These are phyloP conservation scores for Nannizziopsis barbatae DNA, from an alignment of 2,329 filamentous ascomycete genomes.

Conservation along the genomic window DNA sequence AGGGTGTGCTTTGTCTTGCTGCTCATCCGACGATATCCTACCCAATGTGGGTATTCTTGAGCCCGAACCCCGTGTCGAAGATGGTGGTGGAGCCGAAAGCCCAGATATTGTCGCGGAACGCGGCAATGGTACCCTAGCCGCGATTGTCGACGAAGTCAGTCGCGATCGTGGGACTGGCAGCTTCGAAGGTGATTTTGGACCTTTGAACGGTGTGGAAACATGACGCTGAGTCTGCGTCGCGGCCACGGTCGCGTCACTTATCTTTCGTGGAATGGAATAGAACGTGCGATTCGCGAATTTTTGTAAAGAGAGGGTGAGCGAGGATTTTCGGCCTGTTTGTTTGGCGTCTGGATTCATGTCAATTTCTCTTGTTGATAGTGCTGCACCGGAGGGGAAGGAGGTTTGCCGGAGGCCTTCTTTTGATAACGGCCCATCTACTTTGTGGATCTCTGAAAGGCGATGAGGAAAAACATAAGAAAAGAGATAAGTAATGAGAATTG, in stretches of 20 bases:
- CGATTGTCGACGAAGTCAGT: neutral
- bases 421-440: neutral
- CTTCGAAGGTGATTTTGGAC: conserved; percentile 2
- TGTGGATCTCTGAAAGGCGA: neutral
- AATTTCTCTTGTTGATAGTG: neutral
- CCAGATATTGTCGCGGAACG: neutral
- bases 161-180: conserved; percentile 6
- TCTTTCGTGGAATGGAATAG: conserved; percentile 12
- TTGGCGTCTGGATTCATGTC: conserved; percentile 10
- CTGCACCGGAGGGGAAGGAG: neutral
- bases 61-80: neutral
- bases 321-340: conserved; percentile 14
- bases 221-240: neutral
- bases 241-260: neutral
- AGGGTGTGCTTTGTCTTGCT: neutral
- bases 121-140: neutral
- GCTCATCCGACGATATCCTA: conserved; percentile 1
- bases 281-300: conserved; percentile 17
- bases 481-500: neutral
- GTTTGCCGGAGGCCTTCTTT: neutral
- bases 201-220: neutral
- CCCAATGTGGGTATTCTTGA: conserved; percentile 8
- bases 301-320: conserved; percentile 17
- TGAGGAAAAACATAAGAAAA: neutral
- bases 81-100: neutral